Conservation (phyloP, 2,329 filamentous ascomycete species). For the Ambrosiella xylebori region DNA sequence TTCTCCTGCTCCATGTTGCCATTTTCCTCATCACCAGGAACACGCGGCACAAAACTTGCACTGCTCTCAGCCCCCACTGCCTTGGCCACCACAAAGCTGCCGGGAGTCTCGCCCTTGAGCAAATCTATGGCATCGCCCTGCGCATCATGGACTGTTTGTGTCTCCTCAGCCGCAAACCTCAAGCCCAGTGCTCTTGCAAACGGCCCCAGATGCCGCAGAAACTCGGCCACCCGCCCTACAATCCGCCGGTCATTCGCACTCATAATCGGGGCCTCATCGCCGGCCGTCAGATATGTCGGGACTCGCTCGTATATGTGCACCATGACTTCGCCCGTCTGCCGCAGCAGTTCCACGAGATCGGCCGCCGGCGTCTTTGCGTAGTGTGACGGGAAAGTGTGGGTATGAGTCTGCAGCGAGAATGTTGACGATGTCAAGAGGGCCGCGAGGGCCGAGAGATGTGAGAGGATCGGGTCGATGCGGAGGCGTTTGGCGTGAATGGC, state of each 20-base stretch:
- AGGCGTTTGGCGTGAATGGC: not conserved
- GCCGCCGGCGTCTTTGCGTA: not conserved
- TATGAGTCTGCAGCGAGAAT: not conserved
- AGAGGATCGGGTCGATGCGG: not conserved
- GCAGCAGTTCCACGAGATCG: not conserved
- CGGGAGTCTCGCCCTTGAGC: conserved; percentile 3
- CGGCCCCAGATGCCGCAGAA: not conserved
- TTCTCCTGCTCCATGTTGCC: not conserved
- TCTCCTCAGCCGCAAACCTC: not conserved
- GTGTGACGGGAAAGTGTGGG: not conserved
- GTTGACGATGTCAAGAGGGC: not conserved
- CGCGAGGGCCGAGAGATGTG: not conserved
- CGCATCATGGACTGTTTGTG: not conserved
- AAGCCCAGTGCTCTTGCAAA: not conserved
- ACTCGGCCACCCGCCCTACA: not conserved
- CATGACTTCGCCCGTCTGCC: not conserved
- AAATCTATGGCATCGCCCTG: conserved; percentile 9
- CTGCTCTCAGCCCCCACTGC: not conserved
- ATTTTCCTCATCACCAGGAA: not conserved
- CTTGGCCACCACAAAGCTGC: conserved; percentile 6
- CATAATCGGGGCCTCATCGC: not conserved
- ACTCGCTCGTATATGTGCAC: not conserved
- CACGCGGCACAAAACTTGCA: conserved; percentile 3
- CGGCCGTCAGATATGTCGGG: not conserved
- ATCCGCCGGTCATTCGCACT: not conserved